These are phyloP conservation scores for Asterionellopsis glacialis DNA, from an alignment of 108 stramenopile genomes.

Conservation along the genomic window DNA sequence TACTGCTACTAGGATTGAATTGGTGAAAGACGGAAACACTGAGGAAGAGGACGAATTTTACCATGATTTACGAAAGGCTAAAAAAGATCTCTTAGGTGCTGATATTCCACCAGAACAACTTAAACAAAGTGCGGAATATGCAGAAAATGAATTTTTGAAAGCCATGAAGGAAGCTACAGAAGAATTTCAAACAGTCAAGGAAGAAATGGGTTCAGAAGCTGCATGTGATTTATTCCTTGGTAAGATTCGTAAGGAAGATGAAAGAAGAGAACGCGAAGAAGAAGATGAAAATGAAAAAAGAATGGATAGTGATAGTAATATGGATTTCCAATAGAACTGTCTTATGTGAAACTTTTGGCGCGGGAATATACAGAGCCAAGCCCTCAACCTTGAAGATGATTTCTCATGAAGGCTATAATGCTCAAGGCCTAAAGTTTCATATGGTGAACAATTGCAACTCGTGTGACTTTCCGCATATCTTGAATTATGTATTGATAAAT, in stretches of 20 bases:
- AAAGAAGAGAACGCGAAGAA: background rate
- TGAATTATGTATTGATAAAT: too few relatives aligned
- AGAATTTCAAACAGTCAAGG: conserved; percentile 19
- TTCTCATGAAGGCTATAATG: too few relatives aligned
- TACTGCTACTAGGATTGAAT: too few relatives aligned
- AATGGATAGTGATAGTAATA: too few relatives aligned
- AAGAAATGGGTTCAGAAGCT: conserved; percentile 14
- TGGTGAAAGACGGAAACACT: background rate
- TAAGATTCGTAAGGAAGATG: conserved; percentile 17
- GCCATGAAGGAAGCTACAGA: conserved; percentile 18
- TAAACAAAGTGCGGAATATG: conserved; percentile 3
- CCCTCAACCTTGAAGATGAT: too few relatives aligned
- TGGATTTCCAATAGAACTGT: too few relatives aligned
- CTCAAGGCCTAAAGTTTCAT: too few relatives aligned
- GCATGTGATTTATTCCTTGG: conserved; percentile 13
- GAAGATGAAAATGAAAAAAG: background rate
- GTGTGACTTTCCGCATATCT: too few relatives aligned
- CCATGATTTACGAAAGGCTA: conserved; percentile 10
- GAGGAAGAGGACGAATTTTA: conserved; percentile 6
- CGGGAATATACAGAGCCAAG: too few relatives aligned
- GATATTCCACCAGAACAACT: conserved; percentile 8
- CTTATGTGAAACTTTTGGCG: too few relatives aligned
- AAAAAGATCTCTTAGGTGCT: conserved; percentile 7
- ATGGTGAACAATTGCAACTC: too few relatives aligned
- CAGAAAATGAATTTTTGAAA: conserved; percentile 16